phyloP scores from a whole-genome alignment of 192 early-diverging fungal species.

The Backusella liffmaniae region DNA sequence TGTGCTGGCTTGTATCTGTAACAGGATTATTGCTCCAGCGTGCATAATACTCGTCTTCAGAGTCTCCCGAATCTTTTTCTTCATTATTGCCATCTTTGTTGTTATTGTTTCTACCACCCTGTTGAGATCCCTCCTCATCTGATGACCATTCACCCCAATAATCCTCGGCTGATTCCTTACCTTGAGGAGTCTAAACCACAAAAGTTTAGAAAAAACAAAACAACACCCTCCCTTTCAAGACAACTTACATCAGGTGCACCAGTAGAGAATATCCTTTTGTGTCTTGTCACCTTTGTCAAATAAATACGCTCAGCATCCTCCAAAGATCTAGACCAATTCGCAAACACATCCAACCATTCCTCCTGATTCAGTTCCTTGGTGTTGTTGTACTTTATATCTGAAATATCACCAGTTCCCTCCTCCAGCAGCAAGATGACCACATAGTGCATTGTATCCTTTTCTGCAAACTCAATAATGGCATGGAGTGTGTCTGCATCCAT shows the following conservation, averaged over 20 bases:
- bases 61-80: constrained; percentile 11
- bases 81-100: background rate
- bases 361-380: constrained; percentile 29
- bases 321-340: constrained; percentile 29
- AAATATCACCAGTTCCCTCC: constrained; percentile 28
- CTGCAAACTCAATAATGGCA: constrained; percentile 34
- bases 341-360: constrained; percentile 32
- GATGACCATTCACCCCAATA: constrained; percentile 45
- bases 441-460: constrained; percentile 20
- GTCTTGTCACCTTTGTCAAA: constrained; percentile 23
- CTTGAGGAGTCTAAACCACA: background rate
- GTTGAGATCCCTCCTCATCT: constrained; percentile 19
- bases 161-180: constrained; percentile 27
- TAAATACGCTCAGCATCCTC: constrained; percentile 39
- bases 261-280: background rate
- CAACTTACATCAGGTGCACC: constrained; percentile 16
- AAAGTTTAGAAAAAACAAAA: background rate
- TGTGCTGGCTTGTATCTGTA: constrained; percentile 16
- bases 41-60: constrained; percentile 37
- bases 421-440: constrained; percentile 35
- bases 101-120: background rate
- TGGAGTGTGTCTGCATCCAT: constrained; percentile 38
- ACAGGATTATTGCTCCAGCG: constrained; percentile 36
- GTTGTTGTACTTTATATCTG: constrained; percentile 40
- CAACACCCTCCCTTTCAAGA: background rate